Evolutionary conservation across 2,329 filamentous ascomycete genomes (phyloP).

Genomic region (Akanthomyces lecanii): DNA sequence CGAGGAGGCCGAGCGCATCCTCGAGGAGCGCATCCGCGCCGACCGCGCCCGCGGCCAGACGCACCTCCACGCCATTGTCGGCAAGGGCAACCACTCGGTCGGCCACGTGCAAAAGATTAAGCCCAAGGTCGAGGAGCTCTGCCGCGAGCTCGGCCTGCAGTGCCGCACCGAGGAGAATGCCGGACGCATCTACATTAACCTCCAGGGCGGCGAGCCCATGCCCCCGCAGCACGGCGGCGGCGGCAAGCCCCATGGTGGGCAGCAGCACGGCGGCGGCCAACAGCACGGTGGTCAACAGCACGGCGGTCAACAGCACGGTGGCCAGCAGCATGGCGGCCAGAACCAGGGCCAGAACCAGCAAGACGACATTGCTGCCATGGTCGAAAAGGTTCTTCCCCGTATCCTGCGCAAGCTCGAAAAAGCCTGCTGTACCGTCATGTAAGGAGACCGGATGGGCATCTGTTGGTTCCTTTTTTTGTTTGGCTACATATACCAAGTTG

Average conservation of each 20-base stretch:
- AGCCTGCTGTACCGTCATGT: conserved; percentile 74
- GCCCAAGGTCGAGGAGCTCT: conserved; percentile 86
- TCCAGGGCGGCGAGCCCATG: conserved; percentile 66
- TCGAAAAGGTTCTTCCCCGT: conserved; percentile 57
- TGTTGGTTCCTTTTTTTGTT: neutral
- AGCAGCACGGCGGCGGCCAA: conserved; percentile 38
- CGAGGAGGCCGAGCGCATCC: conserved; percentile 87
- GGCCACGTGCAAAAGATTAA: conserved; percentile 90
- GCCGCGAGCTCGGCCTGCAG: conserved; percentile 74
- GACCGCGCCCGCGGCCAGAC: conserved; percentile 69
- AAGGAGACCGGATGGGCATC: conserved; percentile 22
- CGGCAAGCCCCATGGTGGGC: conserved; percentile 33
- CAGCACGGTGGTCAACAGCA: conserved; percentile 37
- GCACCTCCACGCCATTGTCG: conserved; percentile 92
- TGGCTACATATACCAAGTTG: conserved; percentile 6
- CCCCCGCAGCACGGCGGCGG: conserved; percentile 37
- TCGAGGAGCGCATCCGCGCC: conserved; percentile 78
- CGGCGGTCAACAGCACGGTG: conserved; percentile 36
- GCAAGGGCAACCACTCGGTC: conserved; percentile 83
- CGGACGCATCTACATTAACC: conserved; percentile 82
- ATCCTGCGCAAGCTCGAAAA: conserved; percentile 62
- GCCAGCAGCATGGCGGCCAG: conserved; percentile 37
- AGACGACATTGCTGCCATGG: conserved; percentile 55
- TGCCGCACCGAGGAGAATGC: conserved; percentile 85
- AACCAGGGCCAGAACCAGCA: conserved; percentile 40